Conservation (phyloP, 192 early-diverging fungal species). For the Lobosporangium transversale region DNA sequence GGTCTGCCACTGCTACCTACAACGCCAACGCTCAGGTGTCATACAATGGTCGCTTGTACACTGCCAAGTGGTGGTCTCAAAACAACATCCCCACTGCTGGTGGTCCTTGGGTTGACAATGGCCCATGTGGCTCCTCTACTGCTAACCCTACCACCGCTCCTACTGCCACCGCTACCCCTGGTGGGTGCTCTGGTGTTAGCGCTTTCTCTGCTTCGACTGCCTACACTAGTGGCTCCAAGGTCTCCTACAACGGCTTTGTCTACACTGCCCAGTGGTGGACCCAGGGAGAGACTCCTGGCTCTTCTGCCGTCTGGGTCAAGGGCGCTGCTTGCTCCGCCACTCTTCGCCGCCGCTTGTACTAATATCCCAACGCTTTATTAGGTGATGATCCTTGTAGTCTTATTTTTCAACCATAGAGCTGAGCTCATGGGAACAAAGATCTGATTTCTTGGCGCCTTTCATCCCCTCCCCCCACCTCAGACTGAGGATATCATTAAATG, state of each 20-base stretch:
- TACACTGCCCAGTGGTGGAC: slow-evolving; percentile 59
- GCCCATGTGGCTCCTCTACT: slow-evolving; percentile 11
- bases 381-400: too few relatives aligned
- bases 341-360: slow-evolving; percentile 39
- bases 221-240: slow-evolving; percentile 53
- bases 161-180: slow-evolving; percentile 17
- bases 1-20: slow-evolving; percentile 41
- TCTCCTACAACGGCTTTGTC: slow-evolving; percentile 45
- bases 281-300: slow-evolving; percentile 47
- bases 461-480: too few relatives aligned
- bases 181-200: slow-evolving; percentile 31
- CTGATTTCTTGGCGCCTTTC: too few relatives aligned
- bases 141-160: slow-evolving; percentile 6
- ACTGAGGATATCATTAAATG: too few relatives aligned
- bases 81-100: slow-evolving; percentile 44
- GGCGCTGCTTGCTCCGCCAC: slow-evolving; percentile 40
- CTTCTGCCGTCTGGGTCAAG: slow-evolving; percentile 47
- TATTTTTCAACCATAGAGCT: neutral
- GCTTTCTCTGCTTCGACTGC: slow-evolving; percentile 32
- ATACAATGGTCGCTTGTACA: slow-evolving; percentile 58
- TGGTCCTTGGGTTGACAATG: slow-evolving; percentile 46
- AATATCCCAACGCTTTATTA: too few relatives aligned
- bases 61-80: slow-evolving; percentile 57
- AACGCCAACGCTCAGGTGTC: slow-evolving; percentile 50
- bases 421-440: too few relatives aligned